Percentiles rank a stretch among this genome's conserved stretches.
phyloP scores from a whole-genome alignment of 108 stramenopile genomes.

The Nitzschia sp. region DNA sequence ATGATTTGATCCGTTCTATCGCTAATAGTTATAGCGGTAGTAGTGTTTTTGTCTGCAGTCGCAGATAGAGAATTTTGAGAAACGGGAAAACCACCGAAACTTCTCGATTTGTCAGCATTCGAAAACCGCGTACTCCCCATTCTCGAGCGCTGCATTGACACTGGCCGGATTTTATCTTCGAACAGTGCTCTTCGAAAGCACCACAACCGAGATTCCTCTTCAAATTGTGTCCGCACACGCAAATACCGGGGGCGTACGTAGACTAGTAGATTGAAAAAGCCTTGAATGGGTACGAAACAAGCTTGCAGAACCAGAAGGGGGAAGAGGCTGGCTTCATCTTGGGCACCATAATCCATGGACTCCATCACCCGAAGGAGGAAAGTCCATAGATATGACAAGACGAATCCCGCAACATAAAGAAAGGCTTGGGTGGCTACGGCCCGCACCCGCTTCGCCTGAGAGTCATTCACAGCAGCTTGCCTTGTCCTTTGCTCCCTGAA shows the following conservation, averaged over 20 bases:
- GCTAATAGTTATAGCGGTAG: too few relatives aligned
- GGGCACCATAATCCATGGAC: constrained; percentile 18
- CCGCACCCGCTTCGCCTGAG: not conserved
- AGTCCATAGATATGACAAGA: constrained; percentile 7
- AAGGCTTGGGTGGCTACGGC: constrained; percentile 29
- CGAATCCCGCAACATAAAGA: constrained; percentile 20
- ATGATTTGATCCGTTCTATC: too few relatives aligned
- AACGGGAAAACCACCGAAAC: too few relatives aligned
- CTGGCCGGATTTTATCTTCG: too few relatives aligned
- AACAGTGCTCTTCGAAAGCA: not conserved
- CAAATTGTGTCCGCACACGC: constrained; percentile 2
- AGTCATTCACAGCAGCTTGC: not conserved
- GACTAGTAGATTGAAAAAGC: constrained; percentile 43
- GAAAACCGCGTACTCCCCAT: too few relatives aligned
- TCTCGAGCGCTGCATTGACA: too few relatives aligned
- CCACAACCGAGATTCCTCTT: not conserved
- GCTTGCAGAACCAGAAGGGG: constrained; percentile 41
- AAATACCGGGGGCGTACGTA: constrained; percentile 35
- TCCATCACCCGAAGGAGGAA: constrained; percentile 20
- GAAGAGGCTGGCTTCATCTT: constrained; percentile 15
- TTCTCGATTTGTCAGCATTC: too few relatives aligned
- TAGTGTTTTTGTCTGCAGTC: too few relatives aligned
- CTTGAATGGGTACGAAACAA: constrained; percentile 51
- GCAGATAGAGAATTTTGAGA: too few relatives aligned
- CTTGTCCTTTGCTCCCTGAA: too few relatives aligned